Base-by-base conservation (phyloP, 305 asterid genomes). In the Fraxinus xanthoxyloides region DNA sequence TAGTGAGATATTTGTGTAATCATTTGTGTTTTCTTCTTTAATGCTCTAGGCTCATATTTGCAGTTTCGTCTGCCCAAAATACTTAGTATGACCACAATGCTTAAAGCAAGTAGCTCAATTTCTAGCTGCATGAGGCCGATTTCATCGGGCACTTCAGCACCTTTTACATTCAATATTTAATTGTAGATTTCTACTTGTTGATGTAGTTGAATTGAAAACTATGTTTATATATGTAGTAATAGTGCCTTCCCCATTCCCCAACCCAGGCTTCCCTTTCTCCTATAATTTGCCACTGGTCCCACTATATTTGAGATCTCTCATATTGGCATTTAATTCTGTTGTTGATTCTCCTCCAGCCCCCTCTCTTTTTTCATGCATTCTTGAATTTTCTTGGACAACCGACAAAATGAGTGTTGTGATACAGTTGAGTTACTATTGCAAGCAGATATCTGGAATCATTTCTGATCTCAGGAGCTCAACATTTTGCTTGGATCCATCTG, bases 401-500 rank as follows among this genome's bases (percentile, higher is more conserved):
- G 30, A 32, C 2, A 72, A 56, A 74, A 40, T 46, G 31, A 65
- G 73, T 28, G n/a, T 38, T n/a, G 21, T 82, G 79, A 78, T 76
- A 76, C 77, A 59, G 23, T 54, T 72, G 73, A 70, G 17, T 70
- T 34, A 82, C 21, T 76, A 35, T 85, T 81, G 79, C 65, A 72
- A 75, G 84, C 95, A 95, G 98, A 92, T 95, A 69, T 89, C 93
- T 48, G 89, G 89, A 77, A 84, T 92, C 34, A 80, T 91, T 81
- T 88, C 87, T 83, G 97, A 90, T 85, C 90, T 93, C 40, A 86
- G 90, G 84, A 84, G 77, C 78, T 85, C 87, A 32, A 54, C 85
- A 17, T 91, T 94, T 85, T 81, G 82, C 83, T 86, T 94, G 92
- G 97, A 95, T 75, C 93, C 96, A 61, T 80, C 89, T 6, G 98